Evolutionary conservation across 2,329 filamentous ascomycete species (phyloP).

Genomic region (Chaetomium sp.): DNA sequence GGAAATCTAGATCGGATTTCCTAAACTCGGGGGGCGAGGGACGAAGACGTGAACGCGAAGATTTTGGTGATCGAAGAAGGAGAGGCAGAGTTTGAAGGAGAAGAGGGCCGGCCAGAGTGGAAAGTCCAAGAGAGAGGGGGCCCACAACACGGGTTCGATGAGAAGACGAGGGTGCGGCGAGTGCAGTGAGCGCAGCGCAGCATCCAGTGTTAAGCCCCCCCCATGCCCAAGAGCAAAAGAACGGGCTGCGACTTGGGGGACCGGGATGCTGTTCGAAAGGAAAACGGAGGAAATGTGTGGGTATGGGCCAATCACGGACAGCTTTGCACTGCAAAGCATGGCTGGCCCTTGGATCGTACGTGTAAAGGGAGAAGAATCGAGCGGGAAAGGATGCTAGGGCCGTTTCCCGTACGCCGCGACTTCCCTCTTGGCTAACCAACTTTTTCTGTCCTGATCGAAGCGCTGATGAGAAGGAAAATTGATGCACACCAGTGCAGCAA

Average conservation of each 20-base stretch:
- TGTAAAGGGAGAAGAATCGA: not conserved
- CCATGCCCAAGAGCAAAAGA: conserved; percentile 1
- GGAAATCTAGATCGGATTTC: conserved; percentile 6
- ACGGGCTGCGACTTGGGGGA: conserved; percentile 16
- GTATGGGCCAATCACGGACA: conserved; percentile 18
- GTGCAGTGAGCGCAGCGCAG: not conserved
- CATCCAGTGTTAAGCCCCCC: conserved; percentile 14
- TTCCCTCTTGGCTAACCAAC: conserved; percentile 1
- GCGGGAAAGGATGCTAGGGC: not conserved
- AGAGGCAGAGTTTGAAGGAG: conserved; percentile 26
- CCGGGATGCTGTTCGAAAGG: conserved; percentile 12
- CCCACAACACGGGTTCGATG: conserved; percentile 21
- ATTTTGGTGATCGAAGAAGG: conserved; percentile 18
- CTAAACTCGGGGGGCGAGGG: conserved; percentile 4
- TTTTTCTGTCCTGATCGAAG: not conserved
- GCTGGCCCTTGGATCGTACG: not conserved
- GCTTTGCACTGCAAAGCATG: conserved; percentile 9
- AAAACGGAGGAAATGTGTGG: conserved; percentile 13
- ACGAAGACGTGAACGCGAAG: conserved; percentile 22
- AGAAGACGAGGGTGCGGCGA: conserved; percentile 6
- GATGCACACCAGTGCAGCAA: not conserved
- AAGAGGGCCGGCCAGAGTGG: conserved; percentile 16
- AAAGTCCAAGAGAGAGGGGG: conserved; percentile 23
- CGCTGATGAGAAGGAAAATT: not conserved
- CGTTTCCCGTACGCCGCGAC: conserved; percentile 1